These are phyloP conservation scores for Elymus sibiricus DNA, from an alignment of 176 grass and related monocot species.

Conservation along the genomic window DNA sequence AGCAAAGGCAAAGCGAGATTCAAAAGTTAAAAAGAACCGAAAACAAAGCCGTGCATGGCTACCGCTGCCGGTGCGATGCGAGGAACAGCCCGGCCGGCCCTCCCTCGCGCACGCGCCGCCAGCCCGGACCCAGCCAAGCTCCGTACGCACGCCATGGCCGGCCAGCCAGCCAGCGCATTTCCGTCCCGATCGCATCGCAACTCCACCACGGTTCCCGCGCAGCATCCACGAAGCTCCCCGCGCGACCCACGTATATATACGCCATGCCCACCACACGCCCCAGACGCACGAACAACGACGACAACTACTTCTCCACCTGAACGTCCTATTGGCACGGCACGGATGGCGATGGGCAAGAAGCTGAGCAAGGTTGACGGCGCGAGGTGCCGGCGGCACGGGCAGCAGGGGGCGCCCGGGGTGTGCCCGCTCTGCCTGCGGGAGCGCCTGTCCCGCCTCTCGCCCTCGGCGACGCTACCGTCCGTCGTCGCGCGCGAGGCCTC, in stretches of 20 bases:
- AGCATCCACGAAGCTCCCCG: conserved; percentile 41
- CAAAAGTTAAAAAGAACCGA: not conserved
- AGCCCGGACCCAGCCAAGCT: conserved; percentile 36
- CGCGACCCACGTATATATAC: not conserved
- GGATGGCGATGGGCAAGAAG: conserved; percentile 32
- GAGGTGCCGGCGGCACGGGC: conserved; percentile 58
- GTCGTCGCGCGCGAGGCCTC: conserved; percentile 2
- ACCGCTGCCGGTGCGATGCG: not conserved
- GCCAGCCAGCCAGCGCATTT: conserved; percentile 16
- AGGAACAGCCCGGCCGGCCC: not conserved
- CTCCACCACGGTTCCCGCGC: not conserved
- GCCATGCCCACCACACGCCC: not conserved
- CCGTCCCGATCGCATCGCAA: conserved; percentile 35
- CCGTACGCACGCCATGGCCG: not conserved
- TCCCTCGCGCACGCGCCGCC: conserved; percentile 31
- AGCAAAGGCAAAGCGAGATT: not conserved
- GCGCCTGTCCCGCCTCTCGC: conserved; percentile 50
- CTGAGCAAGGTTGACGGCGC: not conserved
- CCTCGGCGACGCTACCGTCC: conserved; percentile 40
- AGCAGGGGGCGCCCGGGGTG: conserved; percentile 46
- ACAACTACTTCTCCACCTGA: not conserved
- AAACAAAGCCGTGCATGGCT: conserved; percentile 15
- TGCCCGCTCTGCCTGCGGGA: conserved; percentile 80
- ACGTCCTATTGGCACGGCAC: not conserved
- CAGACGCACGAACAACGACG: not conserved